Evolutionary conservation across 1,284 basidiomycete genomes (phyloP).

Genomic region (Mycena citricolor): DNA sequence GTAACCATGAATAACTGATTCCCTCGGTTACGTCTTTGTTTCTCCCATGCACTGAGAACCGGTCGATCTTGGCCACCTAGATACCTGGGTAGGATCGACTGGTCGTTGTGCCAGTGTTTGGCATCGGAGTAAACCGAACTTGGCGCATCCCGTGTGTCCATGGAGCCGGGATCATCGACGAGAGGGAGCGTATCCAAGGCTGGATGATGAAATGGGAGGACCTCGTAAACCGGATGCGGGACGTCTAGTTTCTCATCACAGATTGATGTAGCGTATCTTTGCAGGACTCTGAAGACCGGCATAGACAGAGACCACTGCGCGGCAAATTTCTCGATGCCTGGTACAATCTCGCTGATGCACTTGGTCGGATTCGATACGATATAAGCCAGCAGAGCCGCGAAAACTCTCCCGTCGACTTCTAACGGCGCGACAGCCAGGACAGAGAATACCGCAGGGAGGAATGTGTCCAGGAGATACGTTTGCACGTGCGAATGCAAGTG

Average conservation of each 20-base stretch:
- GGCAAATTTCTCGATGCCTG: too few species aligned
- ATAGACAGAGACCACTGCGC: too few species aligned
- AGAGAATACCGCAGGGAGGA: constrained; percentile 41
- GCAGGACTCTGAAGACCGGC: too few species aligned
- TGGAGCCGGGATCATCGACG: constrained; percentile 40
- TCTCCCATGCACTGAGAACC: constrained; percentile 35
- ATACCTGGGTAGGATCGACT: constrained; percentile 52
- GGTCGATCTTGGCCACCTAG: constrained; percentile 46
- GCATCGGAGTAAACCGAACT: constrained; percentile 47
- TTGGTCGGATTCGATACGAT: constrained; percentile 28
- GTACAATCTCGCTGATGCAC: constrained; percentile 31
- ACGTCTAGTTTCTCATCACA: constrained; percentile 16
- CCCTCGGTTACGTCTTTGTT: constrained; percentile 37
- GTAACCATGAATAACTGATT: constrained; percentile 58
- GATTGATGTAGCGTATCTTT: too few species aligned
- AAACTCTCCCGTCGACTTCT: constrained; percentile 56
- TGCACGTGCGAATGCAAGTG: constrained; percentile 32
- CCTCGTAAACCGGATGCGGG: constrained; percentile 20
- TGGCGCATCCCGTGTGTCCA: too few species aligned
- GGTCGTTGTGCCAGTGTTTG: constrained; percentile 59
- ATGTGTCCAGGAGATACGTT: constrained; percentile 30
- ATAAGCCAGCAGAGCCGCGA: constrained; percentile 40
- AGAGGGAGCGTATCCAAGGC: constrained; percentile 50
- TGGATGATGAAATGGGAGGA: constrained; percentile 53
- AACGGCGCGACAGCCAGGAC: constrained; percentile 30